Evolutionary conservation across 2,329 filamentous ascomycete genomes (phyloP).

Genomic region (Cadophora sp.): DNA sequence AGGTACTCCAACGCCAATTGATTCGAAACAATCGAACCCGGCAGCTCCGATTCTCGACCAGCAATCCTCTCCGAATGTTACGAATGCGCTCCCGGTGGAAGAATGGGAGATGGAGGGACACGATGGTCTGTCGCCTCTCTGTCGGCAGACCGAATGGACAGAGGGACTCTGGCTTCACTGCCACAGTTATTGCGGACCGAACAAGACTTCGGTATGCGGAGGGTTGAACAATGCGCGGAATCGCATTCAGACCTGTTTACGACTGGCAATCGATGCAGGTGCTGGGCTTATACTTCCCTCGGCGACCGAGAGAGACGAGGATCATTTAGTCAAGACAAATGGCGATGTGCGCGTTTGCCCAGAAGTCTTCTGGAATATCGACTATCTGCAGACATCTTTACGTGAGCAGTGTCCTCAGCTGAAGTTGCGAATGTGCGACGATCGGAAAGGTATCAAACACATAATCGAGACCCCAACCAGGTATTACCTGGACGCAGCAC

Average conservation of each 20-base stretch:
- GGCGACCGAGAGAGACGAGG: slow-evolving; percentile 20
- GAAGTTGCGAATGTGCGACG: slow-evolving; percentile 29
- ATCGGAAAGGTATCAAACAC: slow-evolving; percentile 29
- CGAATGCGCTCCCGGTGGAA: not conserved
- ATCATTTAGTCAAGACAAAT: slow-evolving; percentile 20
- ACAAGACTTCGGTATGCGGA: slow-evolving; percentile 30
- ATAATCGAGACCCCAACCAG: slow-evolving; percentile 20
- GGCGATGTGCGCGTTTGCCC: slow-evolving; percentile 21
- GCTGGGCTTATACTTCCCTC: slow-evolving; percentile 35
- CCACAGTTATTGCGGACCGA: slow-evolving; percentile 29
- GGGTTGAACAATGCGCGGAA: slow-evolving; percentile 38
- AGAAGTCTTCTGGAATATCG: slow-evolving; percentile 31
- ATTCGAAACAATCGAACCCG: not conserved
- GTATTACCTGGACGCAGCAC: slow-evolving; percentile 14
- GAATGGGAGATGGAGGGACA: slow-evolving; percentile 5
- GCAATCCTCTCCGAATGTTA: not conserved
- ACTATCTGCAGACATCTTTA: slow-evolving; percentile 20
- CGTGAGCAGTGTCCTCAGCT: slow-evolving; percentile 30
- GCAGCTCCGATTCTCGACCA: not conserved
- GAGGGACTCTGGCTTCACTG: slow-evolving; percentile 38
- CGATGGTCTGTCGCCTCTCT: slow-evolving; percentile 22
- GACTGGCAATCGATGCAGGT: slow-evolving; percentile 36
- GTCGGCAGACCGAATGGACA: slow-evolving; percentile 29
- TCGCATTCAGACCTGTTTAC: slow-evolving; percentile 36
- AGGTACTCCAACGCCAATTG: not conserved